These are phyloP conservation scores for Asclepias syriaca DNA, from an alignment of 257 asterid species.

Conservation along the genomic window DNA sequence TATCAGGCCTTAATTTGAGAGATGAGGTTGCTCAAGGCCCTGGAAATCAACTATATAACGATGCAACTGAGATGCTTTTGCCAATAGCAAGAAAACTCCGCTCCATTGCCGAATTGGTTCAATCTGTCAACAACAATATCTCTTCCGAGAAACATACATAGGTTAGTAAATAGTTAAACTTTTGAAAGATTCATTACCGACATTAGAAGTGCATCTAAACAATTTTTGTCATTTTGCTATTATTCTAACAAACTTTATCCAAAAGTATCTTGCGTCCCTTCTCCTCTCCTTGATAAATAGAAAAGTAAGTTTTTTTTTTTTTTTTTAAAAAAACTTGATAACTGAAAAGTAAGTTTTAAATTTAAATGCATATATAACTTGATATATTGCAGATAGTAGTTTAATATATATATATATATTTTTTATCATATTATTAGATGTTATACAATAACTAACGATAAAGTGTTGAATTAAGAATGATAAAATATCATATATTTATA, in stretches of 20 bases:
- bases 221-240: not conserved
- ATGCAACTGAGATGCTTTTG: slow-evolving; percentile 34
- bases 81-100: slow-evolving; percentile 38
- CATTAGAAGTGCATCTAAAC: not conserved
- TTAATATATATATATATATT: not conserved
- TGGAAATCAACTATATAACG: slow-evolving; percentile 24
- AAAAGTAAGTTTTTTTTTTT: not conserved
- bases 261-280: too few relatives aligned
- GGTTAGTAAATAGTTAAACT: not conserved
- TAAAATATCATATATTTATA: too few relatives aligned
- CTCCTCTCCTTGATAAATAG: not conserved
- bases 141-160: not conserved
- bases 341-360: not conserved
- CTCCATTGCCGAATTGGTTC: slow-evolving; percentile 33
- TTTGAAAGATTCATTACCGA: too few relatives aligned
- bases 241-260: not conserved
- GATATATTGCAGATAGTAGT: not conserved
- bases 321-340: too few relatives aligned
- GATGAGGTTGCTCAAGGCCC: slow-evolving; percentile 22
- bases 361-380: not conserved
- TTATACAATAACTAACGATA: too few relatives aligned
- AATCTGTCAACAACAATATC: slow-evolving; percentile 22
- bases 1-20: slow-evolving; percentile 22
- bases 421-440: too few relatives aligned
- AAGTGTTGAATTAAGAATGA: too few relatives aligned